Percentiles rank a stretch among this genome's conserved stretches.
Conservation (phyloP, 768 basidiomycete genomes). For the Leccinum truebloodii region DNA sequence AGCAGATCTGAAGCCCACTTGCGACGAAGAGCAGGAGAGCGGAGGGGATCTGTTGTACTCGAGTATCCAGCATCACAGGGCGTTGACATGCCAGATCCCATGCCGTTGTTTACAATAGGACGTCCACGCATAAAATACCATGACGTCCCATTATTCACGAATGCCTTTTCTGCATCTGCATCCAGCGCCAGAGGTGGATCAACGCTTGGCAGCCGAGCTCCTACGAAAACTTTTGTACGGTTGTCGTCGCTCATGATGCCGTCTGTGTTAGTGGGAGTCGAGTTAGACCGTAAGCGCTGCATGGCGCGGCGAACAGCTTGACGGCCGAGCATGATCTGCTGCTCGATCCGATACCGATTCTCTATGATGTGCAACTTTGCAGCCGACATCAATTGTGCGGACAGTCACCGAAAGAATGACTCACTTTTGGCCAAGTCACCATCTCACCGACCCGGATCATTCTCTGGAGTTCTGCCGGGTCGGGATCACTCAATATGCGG, state of each 20-base stretch:
- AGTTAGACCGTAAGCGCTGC: conserved; percentile 36
- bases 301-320: conserved; percentile 62
- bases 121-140: conserved; percentile 57
- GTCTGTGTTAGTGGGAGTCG: conserved; percentile 25
- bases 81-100: conserved; percentile 36
- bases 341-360: conserved; percentile 85
- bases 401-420: conserved; percentile 7
- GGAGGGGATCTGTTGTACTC: conserved; percentile 38
- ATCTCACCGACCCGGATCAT: conserved; percentile 87
- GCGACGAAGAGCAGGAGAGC: conserved; percentile 44
- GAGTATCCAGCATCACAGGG: conserved; percentile 32
- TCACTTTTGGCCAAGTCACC: conserved; percentile 97
- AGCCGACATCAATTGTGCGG: conserved; percentile 10
- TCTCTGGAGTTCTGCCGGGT: conserved; percentile 72
- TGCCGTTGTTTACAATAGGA: conserved; percentile 22
- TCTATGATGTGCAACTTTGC: conserved; percentile 87
- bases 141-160: conserved; percentile 50
- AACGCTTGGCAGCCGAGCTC: conserved; percentile 28
- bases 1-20: conserved; percentile 50
- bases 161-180: conserved; percentile 76
- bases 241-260: conserved; percentile 25
- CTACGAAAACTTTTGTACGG: conserved; percentile 27
- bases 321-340: conserved; percentile 78
- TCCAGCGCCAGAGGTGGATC: conserved; percentile 71
- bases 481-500: conserved; percentile 80